These are phyloP conservation scores for Colletotrichum acutatum DNA, from an alignment of 2,329 filamentous ascomycete genomes.

Conservation along the genomic window DNA sequence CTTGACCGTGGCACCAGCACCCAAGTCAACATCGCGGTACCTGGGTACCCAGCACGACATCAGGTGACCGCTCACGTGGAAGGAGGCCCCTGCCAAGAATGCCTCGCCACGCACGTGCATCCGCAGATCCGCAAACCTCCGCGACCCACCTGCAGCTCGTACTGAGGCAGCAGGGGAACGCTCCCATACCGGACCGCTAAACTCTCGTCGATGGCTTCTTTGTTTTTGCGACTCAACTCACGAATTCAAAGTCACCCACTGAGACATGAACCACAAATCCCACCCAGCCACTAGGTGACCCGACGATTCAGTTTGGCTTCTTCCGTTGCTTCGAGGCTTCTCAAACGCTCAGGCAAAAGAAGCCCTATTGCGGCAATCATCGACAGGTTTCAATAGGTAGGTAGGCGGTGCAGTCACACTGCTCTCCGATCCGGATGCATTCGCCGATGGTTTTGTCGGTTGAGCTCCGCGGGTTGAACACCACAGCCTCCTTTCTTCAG, in stretches of 20 bases:
- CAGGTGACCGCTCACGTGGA: neutral
- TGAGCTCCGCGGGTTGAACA: neutral
- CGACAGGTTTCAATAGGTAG: neutral
- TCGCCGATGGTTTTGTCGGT: neutral
- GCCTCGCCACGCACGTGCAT: neutral
- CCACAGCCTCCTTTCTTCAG: neutral
- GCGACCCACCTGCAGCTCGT: neutral
- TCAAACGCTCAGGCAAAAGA: neutral
- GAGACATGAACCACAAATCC: neutral
- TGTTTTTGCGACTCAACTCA: neutral
- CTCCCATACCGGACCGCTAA: neutral
- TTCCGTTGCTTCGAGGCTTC: neutral
- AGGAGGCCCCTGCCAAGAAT: neutral
- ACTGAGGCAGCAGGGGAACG: neutral
- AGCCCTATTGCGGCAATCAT: neutral
- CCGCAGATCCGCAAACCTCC: neutral
- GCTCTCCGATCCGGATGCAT: neutral
- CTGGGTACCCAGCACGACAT: slow-evolving; percentile 6
- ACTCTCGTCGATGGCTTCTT: neutral
- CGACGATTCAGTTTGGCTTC: neutral
- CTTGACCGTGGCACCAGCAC: neutral
- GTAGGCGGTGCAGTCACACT: neutral
- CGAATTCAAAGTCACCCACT: neutral
- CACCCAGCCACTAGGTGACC: neutral
- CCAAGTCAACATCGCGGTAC: neutral